Evolutionary conservation across 768 basidiomycete species (phyloP).

Genomic region (Lactarius hatsudake): DNA sequence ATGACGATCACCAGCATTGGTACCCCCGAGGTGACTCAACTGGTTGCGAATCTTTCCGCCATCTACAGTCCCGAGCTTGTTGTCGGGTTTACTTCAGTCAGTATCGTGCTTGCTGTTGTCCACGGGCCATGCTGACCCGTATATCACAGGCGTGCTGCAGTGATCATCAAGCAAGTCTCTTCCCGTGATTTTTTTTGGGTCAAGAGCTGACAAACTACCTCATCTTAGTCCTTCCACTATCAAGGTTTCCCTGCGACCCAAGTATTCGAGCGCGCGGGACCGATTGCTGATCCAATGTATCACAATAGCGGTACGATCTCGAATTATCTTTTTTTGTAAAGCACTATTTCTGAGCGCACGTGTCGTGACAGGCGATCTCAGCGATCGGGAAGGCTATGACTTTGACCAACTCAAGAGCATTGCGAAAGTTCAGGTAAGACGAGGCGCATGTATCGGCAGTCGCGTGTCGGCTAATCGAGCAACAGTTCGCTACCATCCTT

Average conservation of each 20-base stretch:
- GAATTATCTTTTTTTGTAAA: not conserved
- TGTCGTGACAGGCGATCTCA: conserved; percentile 59
- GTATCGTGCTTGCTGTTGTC: conserved; percentile 28
- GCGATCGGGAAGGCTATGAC: conserved; percentile 77
- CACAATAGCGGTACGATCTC: conserved; percentile 68
- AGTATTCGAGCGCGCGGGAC: conserved; percentile 84
- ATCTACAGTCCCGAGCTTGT: conserved; percentile 80
- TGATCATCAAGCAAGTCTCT: conserved; percentile 68
- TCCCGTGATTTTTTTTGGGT: not conserved
- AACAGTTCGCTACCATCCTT: conserved; percentile 37
- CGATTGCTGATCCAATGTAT: conserved; percentile 86
- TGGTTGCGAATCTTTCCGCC: conserved; percentile 70
- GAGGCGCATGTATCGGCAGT: not conserved
- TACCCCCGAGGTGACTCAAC: conserved; percentile 68
- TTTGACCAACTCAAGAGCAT: conserved; percentile 79
- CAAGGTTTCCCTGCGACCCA: conserved; percentile 85
- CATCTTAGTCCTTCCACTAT: conserved; percentile 65
- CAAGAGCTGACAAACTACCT: conserved; percentile 2
- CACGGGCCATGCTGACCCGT: not conserved
- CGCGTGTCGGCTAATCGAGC: not conserved
- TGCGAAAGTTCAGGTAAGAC: conserved; percentile 78
- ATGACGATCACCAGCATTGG: conserved; percentile 55
- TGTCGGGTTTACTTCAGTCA: conserved; percentile 62
- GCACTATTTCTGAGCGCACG: conserved; percentile 1
- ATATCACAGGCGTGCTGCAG: conserved; percentile 73